Evolutionary conservation across 306 rosid genomes (phyloP), one percentile per base, ranked within the genome.

Genomic region (Clitoria ternatea): DNA sequence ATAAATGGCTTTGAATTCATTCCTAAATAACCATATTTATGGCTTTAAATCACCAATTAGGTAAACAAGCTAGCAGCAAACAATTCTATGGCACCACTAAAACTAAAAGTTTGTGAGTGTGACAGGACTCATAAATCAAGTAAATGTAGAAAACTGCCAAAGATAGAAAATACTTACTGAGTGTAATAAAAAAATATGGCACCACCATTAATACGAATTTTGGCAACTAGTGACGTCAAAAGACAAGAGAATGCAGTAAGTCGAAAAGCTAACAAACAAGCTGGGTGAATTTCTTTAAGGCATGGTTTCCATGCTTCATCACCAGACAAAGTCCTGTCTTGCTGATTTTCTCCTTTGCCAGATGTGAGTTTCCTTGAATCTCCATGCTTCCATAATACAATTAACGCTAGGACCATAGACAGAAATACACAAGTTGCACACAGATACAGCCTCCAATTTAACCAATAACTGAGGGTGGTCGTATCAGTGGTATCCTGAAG

Each of bases 221-320:
- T 89, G 57, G 73, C 75, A 61, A 84, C 72, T 14, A 86, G 65
- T 0, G 88, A 33, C 35, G 73, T 83, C 82, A 89, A 76, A 50
- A 87, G 87, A 55, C 67, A 37, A 76, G 50, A 54, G 70, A 84
- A 87, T 4, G 96, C 84, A 65, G 64, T 23, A 47, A 87, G 50
- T 19, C 96, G 85, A 69, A 75, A 87, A 78, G 22, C 80, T 82
- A 92, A 79, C 78, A 92, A 61, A 85, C 88, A 86, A 52, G 77
- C 13, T 5, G 98, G 95, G 53, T 89, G 92, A 72, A 92, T 82
- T 23, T 54, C 79, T 48, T 79, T 76, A 68, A 92, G 75, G 79
- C 95, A 89, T 39, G 95, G 95, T 70, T 81, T 89, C 95, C 96
- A 87, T 37, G 82, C 81, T 80, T 89, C 86, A 77, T 75, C 79